A percentile compares a stretch with the other conserved stretches of the same genome.
Evolutionary conservation across 2,329 filamentous ascomycete genomes (phyloP).

Genomic region (Verticillium albo-atrum): DNA sequence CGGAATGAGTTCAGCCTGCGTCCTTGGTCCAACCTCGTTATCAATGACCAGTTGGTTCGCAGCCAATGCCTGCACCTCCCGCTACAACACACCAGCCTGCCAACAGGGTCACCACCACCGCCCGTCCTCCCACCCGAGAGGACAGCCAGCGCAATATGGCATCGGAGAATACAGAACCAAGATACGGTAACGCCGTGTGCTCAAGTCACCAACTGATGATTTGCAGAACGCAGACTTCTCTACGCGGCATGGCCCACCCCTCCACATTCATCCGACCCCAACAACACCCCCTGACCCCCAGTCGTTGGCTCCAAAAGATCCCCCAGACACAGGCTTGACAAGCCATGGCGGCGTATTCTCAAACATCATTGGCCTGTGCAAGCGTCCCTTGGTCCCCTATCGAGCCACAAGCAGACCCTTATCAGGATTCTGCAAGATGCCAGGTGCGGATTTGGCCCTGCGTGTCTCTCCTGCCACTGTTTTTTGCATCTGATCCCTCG

Average conservation of each 20-base stretch:
- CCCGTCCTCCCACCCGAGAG: background rate
- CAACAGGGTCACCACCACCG: background rate
- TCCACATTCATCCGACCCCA: background rate
- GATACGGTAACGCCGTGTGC: background rate
- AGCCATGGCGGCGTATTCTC: background rate
- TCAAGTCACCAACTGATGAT: background rate
- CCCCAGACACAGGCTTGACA: conserved; percentile 1
- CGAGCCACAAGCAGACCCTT: conserved; percentile 3
- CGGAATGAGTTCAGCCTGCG: background rate
- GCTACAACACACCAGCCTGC: background rate
- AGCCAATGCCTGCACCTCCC: background rate
- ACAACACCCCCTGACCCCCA: background rate
- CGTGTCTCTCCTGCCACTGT: background rate
- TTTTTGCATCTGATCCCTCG: background rate
- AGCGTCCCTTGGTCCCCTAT: background rate
- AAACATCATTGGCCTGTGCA: background rate
- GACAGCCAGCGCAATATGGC: background rate
- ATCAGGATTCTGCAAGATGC: conserved; percentile 10
- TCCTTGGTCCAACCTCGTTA: background rate
- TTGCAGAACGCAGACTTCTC: background rate
- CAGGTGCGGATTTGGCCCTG: conserved; percentile 7
- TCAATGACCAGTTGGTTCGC: background rate
- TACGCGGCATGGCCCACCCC: background rate
- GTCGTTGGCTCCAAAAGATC: background rate
- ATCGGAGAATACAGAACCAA: background rate